These are phyloP conservation scores for Vickermania spadyakhi DNA, from an alignment of 208 protist species.

Conservation along the genomic window DNA sequence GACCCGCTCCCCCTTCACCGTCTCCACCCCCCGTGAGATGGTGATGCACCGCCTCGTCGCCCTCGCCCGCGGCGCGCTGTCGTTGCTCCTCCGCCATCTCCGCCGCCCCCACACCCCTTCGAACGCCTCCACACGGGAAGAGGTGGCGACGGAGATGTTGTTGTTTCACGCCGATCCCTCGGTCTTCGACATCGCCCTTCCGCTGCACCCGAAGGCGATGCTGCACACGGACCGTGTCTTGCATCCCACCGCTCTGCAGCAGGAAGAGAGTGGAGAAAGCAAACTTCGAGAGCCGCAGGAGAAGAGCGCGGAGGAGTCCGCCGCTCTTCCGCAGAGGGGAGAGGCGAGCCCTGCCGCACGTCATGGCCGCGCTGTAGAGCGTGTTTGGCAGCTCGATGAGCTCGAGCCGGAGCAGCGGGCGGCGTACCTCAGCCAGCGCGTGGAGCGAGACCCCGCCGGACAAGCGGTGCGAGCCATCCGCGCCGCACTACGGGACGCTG, in stretches of 20 bases:
- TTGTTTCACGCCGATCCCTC: slow-evolving; percentile 39
- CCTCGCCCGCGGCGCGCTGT: slow-evolving; percentile 43
- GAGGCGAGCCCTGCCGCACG: background rate
- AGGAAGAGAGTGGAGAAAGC: background rate
- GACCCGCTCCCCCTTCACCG: slow-evolving; percentile 68
- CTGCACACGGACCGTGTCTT: slow-evolving; percentile 59
- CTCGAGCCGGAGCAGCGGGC: slow-evolving; percentile 34
- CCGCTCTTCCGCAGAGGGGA: background rate
- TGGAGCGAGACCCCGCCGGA: slow-evolving; percentile 72
- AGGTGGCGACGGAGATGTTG: slow-evolving; percentile 18
- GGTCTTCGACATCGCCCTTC: slow-evolving; percentile 64
- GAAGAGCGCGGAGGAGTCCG: background rate
- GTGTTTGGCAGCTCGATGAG: slow-evolving; percentile 72
- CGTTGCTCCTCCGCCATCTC: slow-evolving; percentile 34
- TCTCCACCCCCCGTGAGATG: slow-evolving; percentile 63
- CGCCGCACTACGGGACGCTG: slow-evolving; percentile 50
- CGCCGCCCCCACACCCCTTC: background rate
- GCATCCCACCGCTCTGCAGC: background rate
- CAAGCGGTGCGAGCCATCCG: slow-evolving; percentile 62
- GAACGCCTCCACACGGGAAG: background rate
- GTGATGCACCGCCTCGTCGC: slow-evolving; percentile 78
- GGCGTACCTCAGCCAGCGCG: slow-evolving; percentile 58
- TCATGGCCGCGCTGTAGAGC: slow-evolving; percentile 3
- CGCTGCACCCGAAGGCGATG: slow-evolving; percentile 60
- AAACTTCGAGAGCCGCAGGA: background rate